A percentile compares a stretch with the other conserved stretches of the same genome.
These are phyloP conservation scores for Cafeteria roenbergensis DNA, from an alignment of 108 stramenopile species.

Conservation along the genomic window DNA sequence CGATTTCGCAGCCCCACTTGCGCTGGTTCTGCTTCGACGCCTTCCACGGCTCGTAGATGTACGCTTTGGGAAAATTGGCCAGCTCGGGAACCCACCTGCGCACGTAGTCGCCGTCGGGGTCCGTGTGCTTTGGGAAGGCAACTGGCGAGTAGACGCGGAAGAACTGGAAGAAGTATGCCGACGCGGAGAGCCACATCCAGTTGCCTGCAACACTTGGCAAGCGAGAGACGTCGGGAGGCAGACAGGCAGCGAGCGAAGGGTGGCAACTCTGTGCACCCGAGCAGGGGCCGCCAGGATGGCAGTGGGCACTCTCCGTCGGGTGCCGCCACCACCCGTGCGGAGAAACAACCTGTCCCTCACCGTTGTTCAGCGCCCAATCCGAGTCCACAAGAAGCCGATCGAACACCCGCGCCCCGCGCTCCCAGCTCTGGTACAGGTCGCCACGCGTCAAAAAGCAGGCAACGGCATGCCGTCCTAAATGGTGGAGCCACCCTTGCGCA, in stretches of 20 bases:
- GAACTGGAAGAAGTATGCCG: constrained; percentile 76
- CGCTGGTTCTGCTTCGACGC: constrained; percentile 60
- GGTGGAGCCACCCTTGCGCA: constrained; percentile 85
- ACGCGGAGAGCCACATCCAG: constrained; percentile 82
- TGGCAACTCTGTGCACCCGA: too few species aligned
- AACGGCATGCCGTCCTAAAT: constrained; percentile 78
- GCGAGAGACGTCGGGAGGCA: too few species aligned
- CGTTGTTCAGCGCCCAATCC: constrained; percentile 78
- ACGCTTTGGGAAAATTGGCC: constrained; percentile 61
- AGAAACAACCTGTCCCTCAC: too few species aligned
- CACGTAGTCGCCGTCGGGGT: constrained; percentile 69
- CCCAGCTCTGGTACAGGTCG: constrained; percentile 86
- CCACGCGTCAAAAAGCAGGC: constrained; percentile 94
- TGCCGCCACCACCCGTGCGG: too few species aligned
- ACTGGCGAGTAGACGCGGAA: constrained; percentile 83
- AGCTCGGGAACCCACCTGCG: constrained; percentile 65
- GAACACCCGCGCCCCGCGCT: constrained; percentile 62
- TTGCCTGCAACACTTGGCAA: too few species aligned
- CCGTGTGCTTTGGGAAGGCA: constrained; percentile 77
- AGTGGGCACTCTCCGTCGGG: too few species aligned
- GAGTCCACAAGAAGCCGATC: constrained; percentile 73
- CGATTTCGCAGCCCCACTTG: constrained; percentile 54
- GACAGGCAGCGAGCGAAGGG: too few species aligned
- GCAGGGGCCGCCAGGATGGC: too few species aligned
- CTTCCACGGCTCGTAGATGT: constrained; percentile 93